A percentile compares a stretch with the other conserved stretches of the same genome.
Evolutionary conservation across 2,329 filamentous ascomycete genomes (phyloP).

Genomic region (Ceratocystis ficicola): DNA sequence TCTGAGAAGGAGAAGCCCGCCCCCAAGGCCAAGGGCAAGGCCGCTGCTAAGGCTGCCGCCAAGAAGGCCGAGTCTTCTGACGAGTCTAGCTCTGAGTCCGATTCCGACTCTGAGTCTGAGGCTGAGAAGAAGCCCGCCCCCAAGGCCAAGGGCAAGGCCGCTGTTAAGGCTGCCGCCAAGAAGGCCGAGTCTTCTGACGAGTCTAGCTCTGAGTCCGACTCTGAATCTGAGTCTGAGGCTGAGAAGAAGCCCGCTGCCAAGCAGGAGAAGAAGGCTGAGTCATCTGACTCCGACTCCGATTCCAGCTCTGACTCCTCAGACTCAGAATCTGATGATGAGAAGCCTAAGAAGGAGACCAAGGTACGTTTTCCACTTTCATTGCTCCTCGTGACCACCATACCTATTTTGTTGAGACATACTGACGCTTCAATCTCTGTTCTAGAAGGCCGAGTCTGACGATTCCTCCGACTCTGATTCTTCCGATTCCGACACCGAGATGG

Average conservation of each 20-base stretch:
- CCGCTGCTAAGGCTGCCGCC: slow-evolving; percentile 18
- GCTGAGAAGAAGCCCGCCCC: slow-evolving; percentile 27
- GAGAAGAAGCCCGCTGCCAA: slow-evolving; percentile 25
- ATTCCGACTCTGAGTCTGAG: slow-evolving; percentile 30
- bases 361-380: slow-evolving; percentile 14
- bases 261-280: slow-evolving; percentile 24
- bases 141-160: slow-evolving; percentile 15
- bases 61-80: slow-evolving; percentile 30
- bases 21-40: slow-evolving; percentile 17
- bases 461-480: slow-evolving; percentile 28
- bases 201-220: slow-evolving; percentile 31
- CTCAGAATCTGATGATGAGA: slow-evolving; percentile 28
- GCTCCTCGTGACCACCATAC: neutral
- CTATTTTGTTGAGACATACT: slow-evolving; percentile 2
- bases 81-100: slow-evolving; percentile 30
- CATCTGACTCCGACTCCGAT: slow-evolving; percentile 32
- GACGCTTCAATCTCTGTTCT: slow-evolving; percentile 27
- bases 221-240: slow-evolving; percentile 28
- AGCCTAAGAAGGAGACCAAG: slow-evolving; percentile 24
- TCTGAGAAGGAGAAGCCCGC: slow-evolving; percentile 28
- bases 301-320: slow-evolving; percentile 29
- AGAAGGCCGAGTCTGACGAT: slow-evolving; percentile 26
- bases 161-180: slow-evolving; percentile 22
- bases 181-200: slow-evolving; percentile 33
- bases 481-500: slow-evolving; percentile 28